phyloP scores from a whole-genome alignment of 2,329 filamentous ascomycete species.

The Xylariaceae sp. region DNA sequence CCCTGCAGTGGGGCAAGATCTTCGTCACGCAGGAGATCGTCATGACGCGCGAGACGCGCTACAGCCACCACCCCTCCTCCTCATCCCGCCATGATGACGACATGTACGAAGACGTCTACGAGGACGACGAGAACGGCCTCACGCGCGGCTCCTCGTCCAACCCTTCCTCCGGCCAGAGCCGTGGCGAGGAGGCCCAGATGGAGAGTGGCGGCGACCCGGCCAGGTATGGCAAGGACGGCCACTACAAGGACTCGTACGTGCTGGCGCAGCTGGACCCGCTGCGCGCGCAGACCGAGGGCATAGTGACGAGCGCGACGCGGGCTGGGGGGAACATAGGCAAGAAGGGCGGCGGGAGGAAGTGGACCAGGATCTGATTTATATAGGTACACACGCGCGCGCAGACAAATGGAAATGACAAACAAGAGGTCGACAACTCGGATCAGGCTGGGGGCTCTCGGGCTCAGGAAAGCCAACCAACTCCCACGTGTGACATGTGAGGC shows the following conservation, averaged over 20 bases:
- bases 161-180: conserved; percentile 8
- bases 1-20: conserved; percentile 18
- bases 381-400: too few species aligned
- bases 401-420: too few species aligned
- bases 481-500: too few species aligned
- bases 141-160: conserved; percentile 2
- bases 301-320: conserved; percentile 9
- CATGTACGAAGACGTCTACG: too few species aligned
- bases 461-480: too few species aligned
- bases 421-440: too few species aligned
- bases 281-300: conserved; percentile 7
- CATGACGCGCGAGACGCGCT: conserved; percentile 18
- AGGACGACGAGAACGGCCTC: conserved; percentile 16
- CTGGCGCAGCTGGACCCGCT: conserved; percentile 15
- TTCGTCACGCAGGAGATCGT: conserved; percentile 22
- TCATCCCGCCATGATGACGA: too few species aligned
- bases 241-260: conserved; percentile 16
- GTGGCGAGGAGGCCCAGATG: conserved; percentile 15
- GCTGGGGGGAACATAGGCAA: too few species aligned
- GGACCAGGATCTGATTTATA: too few species aligned
- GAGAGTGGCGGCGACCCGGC: conserved; percentile 1
- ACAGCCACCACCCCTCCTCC: conserved; percentile 16
- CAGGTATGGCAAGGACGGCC: conserved; percentile 6
- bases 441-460: too few species aligned
- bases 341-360: too few species aligned